A percentile compares a stretch with the other conserved stretches of the same genome.
phyloP scores from a whole-genome alignment of 169 alveolate species.

The Eimeria sp. region DNA sequence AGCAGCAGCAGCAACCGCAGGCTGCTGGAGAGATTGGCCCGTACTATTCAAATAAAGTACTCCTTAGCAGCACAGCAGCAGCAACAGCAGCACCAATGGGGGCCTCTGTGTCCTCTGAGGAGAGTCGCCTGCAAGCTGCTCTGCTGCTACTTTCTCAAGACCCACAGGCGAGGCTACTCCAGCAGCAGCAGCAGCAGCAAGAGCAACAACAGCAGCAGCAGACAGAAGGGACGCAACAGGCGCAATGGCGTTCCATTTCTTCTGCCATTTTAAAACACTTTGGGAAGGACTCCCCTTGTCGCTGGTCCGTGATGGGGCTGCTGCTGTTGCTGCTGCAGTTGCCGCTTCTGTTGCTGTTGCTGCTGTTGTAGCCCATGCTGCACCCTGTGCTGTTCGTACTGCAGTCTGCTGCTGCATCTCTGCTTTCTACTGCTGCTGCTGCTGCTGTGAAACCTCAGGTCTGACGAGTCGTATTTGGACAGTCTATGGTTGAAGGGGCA shows the following conservation, averaged over 20 bases:
- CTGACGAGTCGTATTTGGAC: constrained; percentile 40
- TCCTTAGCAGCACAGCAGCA: neutral
- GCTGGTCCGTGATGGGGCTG: neutral
- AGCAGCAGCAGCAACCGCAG: constrained; percentile 1
- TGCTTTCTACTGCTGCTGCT: neutral
- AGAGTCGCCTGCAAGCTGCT: constrained; percentile 28
- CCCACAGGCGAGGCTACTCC: neutral
- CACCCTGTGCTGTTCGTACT: too few relatives aligned
- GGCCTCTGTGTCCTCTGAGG: constrained; percentile 38
- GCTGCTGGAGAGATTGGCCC: neutral
- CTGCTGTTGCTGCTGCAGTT: too few relatives aligned
- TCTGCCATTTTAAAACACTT: constrained; percentile 4
- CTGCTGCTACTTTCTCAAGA: constrained; percentile 17
- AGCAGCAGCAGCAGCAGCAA: constrained; percentile 27
- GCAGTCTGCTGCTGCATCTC: too few relatives aligned
- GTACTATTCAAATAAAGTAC: neutral
- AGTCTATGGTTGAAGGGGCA: neutral
- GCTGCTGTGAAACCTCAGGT: neutral
- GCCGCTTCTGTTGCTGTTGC: too few relatives aligned
- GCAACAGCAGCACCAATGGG: neutral
- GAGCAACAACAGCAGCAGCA: neutral
- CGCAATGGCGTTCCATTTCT: constrained; percentile 7
- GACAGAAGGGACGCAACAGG: neutral
- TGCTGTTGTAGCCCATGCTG: too few relatives aligned
- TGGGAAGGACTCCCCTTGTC: neutral